Base-by-base conservation (phyloP, 768 basidiomycete genomes). In the Boletus sensibilis region DNA sequence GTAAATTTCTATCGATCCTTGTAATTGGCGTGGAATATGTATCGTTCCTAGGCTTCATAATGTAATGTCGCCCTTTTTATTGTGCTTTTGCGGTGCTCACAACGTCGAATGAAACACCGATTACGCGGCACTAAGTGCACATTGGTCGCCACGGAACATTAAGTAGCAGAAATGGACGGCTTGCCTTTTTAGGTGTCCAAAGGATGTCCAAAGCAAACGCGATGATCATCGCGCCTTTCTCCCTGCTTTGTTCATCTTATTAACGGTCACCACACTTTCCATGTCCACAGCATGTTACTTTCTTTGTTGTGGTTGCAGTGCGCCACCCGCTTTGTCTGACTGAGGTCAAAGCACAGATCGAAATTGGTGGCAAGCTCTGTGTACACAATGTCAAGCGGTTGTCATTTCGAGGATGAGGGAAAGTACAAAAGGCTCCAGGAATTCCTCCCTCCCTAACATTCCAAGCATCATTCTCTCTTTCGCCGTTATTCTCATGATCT, bases 1-100 rank as follows among this genome's bases (percentile, higher is more conserved):
- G 74, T 92, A 78, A 74, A 57, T 54, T 55, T 55, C 56, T 39
- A 47, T 58, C 61, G 54, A 58, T 47, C 58, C 51, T 54, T 60
- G 57, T 59, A 52, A 58, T 50, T 57, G 52, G 51, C 50, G 45
- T 50, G 47, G 49, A 50, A 60, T 61, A 55, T 65, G 62, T 74
- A 64, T 55, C 20, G 43, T 56, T 44, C 29, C 53, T 55, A 49
- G 35, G 47, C 52, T 55, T 53, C 55, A 55, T 53, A 63, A 64
- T 71, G 75, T 74, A 63, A 76, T 52, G 63, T 73, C 46, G 4
- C 45, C 41, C 49, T 39, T 47, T 53, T 53, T 52, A n/a, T 53
- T 34, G 41, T 59, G 44, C 21, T 43, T 50, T 48, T 60, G 42
- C 43, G 39, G 47, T 50, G 62, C 58, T 67, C 52, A 66, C 61